Base-by-base conservation (phyloP, 345 rosid genomes). In the Clarkia xantiana region DNA sequence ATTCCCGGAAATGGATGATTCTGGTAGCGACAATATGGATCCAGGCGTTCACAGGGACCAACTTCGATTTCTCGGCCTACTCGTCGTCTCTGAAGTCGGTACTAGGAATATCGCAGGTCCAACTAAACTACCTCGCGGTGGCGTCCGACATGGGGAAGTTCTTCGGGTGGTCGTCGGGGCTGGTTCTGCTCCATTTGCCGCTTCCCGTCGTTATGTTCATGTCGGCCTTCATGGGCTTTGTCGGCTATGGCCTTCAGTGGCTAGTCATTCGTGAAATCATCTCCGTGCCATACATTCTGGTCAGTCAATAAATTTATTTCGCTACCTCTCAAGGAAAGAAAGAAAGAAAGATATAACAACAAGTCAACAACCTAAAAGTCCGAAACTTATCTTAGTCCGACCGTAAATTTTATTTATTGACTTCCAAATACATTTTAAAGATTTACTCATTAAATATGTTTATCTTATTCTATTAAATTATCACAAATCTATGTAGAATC, bases 21-120 rank as follows among this genome's bases (percentile, higher is more conserved):
- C 69, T 88, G 11, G 82, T 88, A 11, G 95, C 86, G 0, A 84
- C 94, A 11, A 70, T 82, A 40, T 88, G 97, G 97, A 78, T 88
- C 75, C 97, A 88, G 65, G 94, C 93, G 0, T 88, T 88, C 49
- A 88, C 95, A 0, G 97, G 97, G 1, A 88, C 97, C 4, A 88
- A 88, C 56, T 88, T 88, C 70, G 97, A 88, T 68, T 88, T 88
- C 75, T 80, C 94, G 9, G 82, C 86, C 1, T 88, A 88, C 23
- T 88, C 97, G 10, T 76, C 94, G 56, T 47, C 69, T 40, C 55
- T 88, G 68, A 88, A 88, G 61, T 61, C 88, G n/a, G 76, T 73
- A 36, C 57, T 84, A 10, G 89, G 89, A 57, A 71, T 88, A 40
- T 88, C 94, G 0, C 97, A 88, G 70, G 86, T 88, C 9, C 89